Percentiles rank a stretch among this genome's conserved stretches.
phyloP scores from a whole-genome alignment of 2,329 filamentous ascomycete genomes.

The Talaromyces atroroseus region DNA sequence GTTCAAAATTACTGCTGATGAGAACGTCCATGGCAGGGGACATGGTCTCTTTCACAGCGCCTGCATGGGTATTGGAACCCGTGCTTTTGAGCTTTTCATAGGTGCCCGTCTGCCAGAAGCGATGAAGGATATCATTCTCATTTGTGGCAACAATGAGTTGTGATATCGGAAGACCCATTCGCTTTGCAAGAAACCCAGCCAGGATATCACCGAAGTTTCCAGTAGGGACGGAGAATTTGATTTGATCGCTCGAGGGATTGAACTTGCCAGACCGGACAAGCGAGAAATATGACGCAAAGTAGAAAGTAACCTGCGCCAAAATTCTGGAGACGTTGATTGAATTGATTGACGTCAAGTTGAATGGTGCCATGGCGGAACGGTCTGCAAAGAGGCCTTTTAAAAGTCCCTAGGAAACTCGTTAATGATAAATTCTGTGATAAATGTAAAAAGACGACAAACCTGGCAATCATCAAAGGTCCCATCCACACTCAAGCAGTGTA shows the following conservation, averaged over 20 bases:
- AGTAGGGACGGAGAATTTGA: constrained; percentile 84
- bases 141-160: constrained; percentile 92
- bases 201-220: constrained; percentile 96
- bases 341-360: constrained; percentile 88
- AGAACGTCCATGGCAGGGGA: constrained; percentile 97
- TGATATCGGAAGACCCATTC: constrained; percentile 80
- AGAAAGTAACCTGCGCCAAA: constrained; percentile 93
- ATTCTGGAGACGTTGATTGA: constrained; percentile 96
- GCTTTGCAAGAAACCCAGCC: constrained; percentile 77
- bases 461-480: constrained; percentile 97
- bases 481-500: constrained; percentile 83
- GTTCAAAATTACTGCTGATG: constrained; percentile 93
- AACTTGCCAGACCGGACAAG: constrained; percentile 61
- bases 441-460: constrained; percentile 50
- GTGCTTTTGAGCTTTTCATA: constrained; percentile 24
- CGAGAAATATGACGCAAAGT: constrained; percentile 89
- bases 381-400: constrained; percentile 91
- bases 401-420: constrained; percentile 28
- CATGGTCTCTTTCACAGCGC: constrained; percentile 82
- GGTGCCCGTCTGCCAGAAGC: constrained; percentile 80
- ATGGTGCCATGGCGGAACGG: constrained; percentile 69
- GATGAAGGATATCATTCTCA: constrained; percentile 92
- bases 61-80: constrained; percentile 77
- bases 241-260: constrained; percentile 40
- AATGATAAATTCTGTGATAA: too few relatives aligned